Evolutionary conservation across 1,284 basidiomycete genomes (phyloP), one percentile per base, ranked within the genome.

Genomic region (Cutaneotrichosporon cutaneum): DNA sequence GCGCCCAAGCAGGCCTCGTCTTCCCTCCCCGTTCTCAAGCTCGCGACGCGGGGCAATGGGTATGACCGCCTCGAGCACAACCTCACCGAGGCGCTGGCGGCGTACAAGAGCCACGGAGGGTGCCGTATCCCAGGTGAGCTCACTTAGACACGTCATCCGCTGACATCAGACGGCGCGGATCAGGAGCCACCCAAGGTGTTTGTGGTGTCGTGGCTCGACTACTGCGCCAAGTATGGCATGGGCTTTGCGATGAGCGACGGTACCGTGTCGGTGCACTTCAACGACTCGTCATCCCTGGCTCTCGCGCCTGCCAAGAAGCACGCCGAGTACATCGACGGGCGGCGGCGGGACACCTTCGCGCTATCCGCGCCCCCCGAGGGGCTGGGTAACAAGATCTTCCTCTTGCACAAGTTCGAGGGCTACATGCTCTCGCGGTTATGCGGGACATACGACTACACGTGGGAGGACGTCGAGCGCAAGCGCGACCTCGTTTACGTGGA

Each of bases 221-320:
- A 98, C 76, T 94, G 91, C 77, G 92, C 94, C 78, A 96, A 96
- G 82, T 99, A 98, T 79, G 96, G 95, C 11, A 94, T 98, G 87
- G 96, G 94, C 1, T 98, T 98, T 76, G 92, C 92, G 1, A 83
- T 99, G 72, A 94, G 90, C 32, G 94, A 99, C 74, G 94, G 95
- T 4, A 90, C 90, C 2, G 89, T 97, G 30, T 93, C 93, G 9
- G 91, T 97, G 22, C 88, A 97, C 80, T 98, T 97, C 82, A 96
- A 97, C 72, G 95, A 99, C 78, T 92, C 89, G 70, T 92, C 92
- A 9, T 90, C 86, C 16, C 81, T 96, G 69, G 85, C 94, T 11
- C 81, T 98, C 59, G 85, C 91, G 22, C 87, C 94, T 1, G 87
- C 89, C 72, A 94, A 91, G 77, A 80, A 85, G 90, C 92, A 92